These are phyloP conservation scores for Phytophthora ramorum DNA, from an alignment of 352 stramenopile species.

Conservation along the genomic window DNA sequence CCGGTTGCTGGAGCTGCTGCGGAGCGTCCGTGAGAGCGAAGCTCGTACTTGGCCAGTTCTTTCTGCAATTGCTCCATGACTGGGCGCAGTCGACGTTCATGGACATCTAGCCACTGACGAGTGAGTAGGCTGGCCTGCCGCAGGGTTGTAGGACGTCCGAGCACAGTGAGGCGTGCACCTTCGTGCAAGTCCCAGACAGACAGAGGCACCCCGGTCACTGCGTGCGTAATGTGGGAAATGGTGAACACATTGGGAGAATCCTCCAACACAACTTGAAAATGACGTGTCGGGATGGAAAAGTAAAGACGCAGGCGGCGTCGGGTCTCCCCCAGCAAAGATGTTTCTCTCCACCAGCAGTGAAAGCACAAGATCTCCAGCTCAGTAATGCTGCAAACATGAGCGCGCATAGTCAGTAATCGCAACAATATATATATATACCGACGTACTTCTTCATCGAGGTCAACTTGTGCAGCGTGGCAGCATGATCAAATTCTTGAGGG, in stretches of 20 bases:
- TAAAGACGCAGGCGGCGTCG: slow-evolving; percentile 53
- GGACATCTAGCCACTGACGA: slow-evolving; percentile 69
- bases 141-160: slow-evolving; percentile 73
- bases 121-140: slow-evolving; percentile 79
- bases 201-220: slow-evolving; percentile 48
- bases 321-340: slow-evolving; percentile 44
- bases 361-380: slow-evolving; percentile 73
- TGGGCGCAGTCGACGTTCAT: slow-evolving; percentile 48
- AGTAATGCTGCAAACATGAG: slow-evolving; percentile 41
- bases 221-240: slow-evolving; percentile 71
- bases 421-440: neutral
- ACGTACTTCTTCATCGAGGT: slow-evolving; percentile 62
- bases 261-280: slow-evolving; percentile 72
- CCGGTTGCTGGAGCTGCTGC: slow-evolving; percentile 28
- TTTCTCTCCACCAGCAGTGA: slow-evolving; percentile 75
- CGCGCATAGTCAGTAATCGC: neutral
- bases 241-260: slow-evolving; percentile 78
- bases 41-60: slow-evolving; percentile 72
- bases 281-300: slow-evolving; percentile 70
- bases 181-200: slow-evolving; percentile 75
- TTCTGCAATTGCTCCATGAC: slow-evolving; percentile 54
- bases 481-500: slow-evolving; percentile 56
- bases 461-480: slow-evolving; percentile 52
- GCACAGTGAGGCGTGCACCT: slow-evolving; percentile 61
- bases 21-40: slow-evolving; percentile 43